A percentile compares a stretch with the other conserved stretches of the same genome.
Conservation (phyloP, 495 filamentous ascomycete genomes). For the Trichoderma asperelloides region DNA sequence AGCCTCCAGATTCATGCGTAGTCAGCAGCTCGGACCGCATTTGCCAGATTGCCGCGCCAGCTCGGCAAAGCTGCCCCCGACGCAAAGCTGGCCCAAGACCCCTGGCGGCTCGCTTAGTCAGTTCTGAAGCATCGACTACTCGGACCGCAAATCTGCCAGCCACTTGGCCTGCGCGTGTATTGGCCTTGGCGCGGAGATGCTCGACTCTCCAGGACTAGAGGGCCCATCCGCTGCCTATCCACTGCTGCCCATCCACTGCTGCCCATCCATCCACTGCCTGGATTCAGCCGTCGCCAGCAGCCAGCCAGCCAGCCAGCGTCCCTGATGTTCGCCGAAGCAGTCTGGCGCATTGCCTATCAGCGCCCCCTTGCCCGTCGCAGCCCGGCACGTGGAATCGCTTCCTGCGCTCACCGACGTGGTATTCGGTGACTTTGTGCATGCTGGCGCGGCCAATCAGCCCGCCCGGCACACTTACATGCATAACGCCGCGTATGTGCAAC, state of each 20-base stretch:
- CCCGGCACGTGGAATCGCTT: not conserved
- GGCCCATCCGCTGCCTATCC: no score
- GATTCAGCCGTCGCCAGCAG: no score
- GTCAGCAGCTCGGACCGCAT: slow-evolving; percentile 2
- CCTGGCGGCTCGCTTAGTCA: no score
- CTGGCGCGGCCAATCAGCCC: not conserved
- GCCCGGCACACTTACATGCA: not conserved
- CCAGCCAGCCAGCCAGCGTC: not conserved
- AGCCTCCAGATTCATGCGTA: not conserved
- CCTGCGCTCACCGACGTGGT: not conserved
- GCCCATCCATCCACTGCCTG: no score
- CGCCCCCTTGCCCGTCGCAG: not conserved
- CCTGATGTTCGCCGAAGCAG: not conserved
- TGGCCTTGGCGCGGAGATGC: no score
- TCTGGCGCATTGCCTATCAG: not conserved
- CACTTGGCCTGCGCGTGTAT: no score
- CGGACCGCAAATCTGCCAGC: no score
- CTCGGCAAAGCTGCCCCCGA: not conserved
- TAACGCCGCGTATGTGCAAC: not conserved
- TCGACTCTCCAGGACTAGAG: no score
- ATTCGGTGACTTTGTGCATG: not conserved
- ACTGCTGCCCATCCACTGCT: no score
- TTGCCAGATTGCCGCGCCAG: not conserved
- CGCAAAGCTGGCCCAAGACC: not conserved
- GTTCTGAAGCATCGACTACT: no score